phyloP scores from a whole-genome alignment of 1,284 basidiomycete species.

The Cutaneotrichosporon sp. region DNA sequence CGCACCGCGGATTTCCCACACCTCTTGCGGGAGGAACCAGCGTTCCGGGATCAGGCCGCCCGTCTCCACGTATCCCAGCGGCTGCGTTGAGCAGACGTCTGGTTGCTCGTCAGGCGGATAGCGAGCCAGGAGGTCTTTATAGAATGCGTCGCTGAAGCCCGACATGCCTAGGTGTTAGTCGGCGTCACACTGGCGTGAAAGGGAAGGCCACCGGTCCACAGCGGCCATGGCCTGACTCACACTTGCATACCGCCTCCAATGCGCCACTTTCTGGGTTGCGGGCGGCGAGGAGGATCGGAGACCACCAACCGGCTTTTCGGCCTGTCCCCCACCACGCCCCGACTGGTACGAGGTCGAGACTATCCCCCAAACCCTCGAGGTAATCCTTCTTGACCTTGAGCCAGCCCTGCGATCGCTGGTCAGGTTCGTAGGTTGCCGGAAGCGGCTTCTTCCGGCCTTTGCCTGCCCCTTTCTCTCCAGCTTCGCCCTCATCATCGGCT shows the following conservation, averaged over 20 bases:
- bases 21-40: slow-evolving; percentile 78
- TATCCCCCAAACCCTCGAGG: slow-evolving; percentile 52
- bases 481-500: slow-evolving; percentile 26
- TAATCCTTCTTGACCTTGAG: slow-evolving; percentile 72
- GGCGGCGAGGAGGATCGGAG: slow-evolving; percentile 75
- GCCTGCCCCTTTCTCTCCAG: slow-evolving; percentile 50
- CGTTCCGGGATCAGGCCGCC: slow-evolving; percentile 74
- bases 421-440: slow-evolving; percentile 84
- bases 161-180: slow-evolving; percentile 30
- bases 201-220: background rate
- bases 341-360: slow-evolving; percentile 61
- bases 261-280: slow-evolving; percentile 67
- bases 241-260: slow-evolving; percentile 80
- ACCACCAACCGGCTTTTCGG: slow-evolving; percentile 91
- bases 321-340: slow-evolving; percentile 90
- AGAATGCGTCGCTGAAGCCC: slow-evolving; percentile 85
- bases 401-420: slow-evolving; percentile 59
- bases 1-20: slow-evolving; percentile 88
- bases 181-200: background rate
- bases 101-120: slow-evolving; percentile 59
- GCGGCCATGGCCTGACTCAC: no score
- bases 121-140: slow-evolving; percentile 64
- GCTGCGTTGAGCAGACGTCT: slow-evolving; percentile 56
- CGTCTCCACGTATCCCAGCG: slow-evolving; percentile 63
- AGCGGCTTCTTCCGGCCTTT: slow-evolving; percentile 63